These are phyloP conservation scores for Scenedesmus sp. DNA, from an alignment of 163 green algal genomes.

Conservation along the genomic window DNA sequence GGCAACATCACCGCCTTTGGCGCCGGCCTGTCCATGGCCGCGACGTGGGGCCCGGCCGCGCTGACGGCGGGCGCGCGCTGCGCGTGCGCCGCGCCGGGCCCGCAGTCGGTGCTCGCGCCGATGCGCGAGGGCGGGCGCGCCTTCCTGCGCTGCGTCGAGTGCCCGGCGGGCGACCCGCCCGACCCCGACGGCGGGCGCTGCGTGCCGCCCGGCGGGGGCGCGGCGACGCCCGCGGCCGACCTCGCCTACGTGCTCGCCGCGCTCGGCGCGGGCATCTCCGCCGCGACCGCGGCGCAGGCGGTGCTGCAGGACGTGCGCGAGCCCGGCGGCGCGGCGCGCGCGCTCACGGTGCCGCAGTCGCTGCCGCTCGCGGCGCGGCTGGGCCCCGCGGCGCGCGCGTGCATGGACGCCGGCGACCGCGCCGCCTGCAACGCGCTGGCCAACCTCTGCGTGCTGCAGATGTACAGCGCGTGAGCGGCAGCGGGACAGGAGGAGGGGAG, in stretches of 20 bases:
- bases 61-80: conserved; percentile 8
- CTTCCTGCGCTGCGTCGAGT: conserved; percentile 29
- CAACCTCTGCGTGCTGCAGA: conserved; percentile 65
- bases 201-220: not conserved
- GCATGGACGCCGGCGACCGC: conserved; percentile 44
- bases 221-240: conserved; percentile 17
- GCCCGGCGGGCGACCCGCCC: conserved; percentile 20
- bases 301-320: conserved; percentile 27
- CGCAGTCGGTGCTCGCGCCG: not conserved
- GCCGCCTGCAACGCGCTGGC: conserved; percentile 58
- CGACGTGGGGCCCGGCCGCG: conserved; percentile 25
- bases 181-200: conserved; percentile 19
- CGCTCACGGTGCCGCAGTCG: conserved; percentile 38
- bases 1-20: conserved; percentile 30
- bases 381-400: conserved; percentile 49
- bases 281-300: conserved; percentile 32
- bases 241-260: conserved; percentile 21
- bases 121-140: conserved; percentile 9
- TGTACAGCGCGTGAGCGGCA: conserved; percentile 61
- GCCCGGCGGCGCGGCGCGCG: conserved; percentile 10
- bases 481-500: not conserved
- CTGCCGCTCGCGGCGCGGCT: conserved; percentile 44
- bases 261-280: conserved; percentile 29
- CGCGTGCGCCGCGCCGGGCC: conserved; percentile 3
- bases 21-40: conserved; percentile 13